Percentiles rank a stretch among this genome's conserved stretches.
These are phyloP conservation scores for Stemphylium vesicarium DNA, from an alignment of 2,329 filamentous ascomycete species.

Conservation along the genomic window DNA sequence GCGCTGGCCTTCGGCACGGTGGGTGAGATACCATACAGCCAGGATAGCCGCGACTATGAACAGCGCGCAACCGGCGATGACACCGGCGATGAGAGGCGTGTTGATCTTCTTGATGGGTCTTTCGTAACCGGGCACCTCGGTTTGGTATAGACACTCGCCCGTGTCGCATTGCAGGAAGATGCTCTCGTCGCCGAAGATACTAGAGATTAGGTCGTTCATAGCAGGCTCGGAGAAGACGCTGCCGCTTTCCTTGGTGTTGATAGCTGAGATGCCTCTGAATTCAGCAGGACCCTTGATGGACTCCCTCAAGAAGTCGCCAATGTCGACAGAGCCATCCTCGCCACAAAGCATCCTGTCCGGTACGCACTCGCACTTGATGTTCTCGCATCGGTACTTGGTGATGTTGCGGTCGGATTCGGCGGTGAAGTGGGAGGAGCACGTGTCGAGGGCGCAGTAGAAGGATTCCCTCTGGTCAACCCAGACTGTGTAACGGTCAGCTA, in stretches of 20 bases:
- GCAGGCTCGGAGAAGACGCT: constrained; percentile 89
- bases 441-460: constrained; percentile 90
- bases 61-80: constrained; percentile 84
- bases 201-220: constrained; percentile 89
- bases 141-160: constrained; percentile 92
- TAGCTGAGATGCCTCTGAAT: constrained; percentile 72
- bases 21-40: constrained; percentile 84
- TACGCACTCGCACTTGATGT: constrained; percentile 86
- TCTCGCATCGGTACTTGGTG: constrained; percentile 83
- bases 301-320: constrained; percentile 84
- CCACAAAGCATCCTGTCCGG: constrained; percentile 93
- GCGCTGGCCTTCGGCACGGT: constrained; percentile 67
- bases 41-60: constrained; percentile 90
- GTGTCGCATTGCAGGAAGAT: constrained; percentile 83
- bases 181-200: constrained; percentile 88
- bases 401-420: constrained; percentile 75
- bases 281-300: constrained; percentile 85
- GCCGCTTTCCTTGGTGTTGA: constrained; percentile 66
- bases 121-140: constrained; percentile 89
- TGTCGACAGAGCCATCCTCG: constrained; percentile 87
- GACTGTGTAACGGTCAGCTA: constrained; percentile 62
- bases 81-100: constrained; percentile 90
- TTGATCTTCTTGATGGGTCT: constrained; percentile 93
- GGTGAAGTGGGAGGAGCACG: constrained; percentile 75
- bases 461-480: constrained; percentile 95